Base-by-base conservation (phyloP, 2,329 filamentous ascomycete species). In the Claviceps sorghi region DNA sequence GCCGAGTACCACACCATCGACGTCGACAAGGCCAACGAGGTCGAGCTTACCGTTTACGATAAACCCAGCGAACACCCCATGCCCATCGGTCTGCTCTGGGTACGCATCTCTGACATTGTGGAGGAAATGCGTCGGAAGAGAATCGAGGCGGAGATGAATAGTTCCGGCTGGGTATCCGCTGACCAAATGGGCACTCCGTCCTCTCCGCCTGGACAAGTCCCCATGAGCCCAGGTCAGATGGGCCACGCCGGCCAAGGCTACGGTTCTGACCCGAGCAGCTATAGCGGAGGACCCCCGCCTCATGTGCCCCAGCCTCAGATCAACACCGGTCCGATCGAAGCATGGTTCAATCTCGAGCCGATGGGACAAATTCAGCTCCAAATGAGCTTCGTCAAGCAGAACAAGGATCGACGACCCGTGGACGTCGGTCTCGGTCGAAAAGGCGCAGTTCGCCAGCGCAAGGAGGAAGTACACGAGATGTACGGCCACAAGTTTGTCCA, bases 401-500 rank as follows among this genome's bases (percentile, higher is more conserved):
- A 83, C 62, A 89, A 86, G 64, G 88, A 91, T 61, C 81, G 86
- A 52, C 79, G 85, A 55, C 84, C 83, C 2, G 85, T 95, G 63
- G 90, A 97, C 64, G 78, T 91, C 53, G 93, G 93, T 64, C 82
- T 98, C 57, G 88, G 88, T 58, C 86, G 93, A 65, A 95, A 96
- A 72, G 93, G 91, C 63, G 93, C 93, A 57, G 89, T 98, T 59
- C 88, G 93, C 59, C 91, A 98, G 71, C 88, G 88, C 64, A 98
- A 98, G 73, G 93, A 98, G 69, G 90, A 97, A 63, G 84, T 98
- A 4, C 88, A 96, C 71, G 93, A 98, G 72, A 95, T 96, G 76
- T 96, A 95, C 66, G 93, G 93, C 48, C 93, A 98, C 82, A 98
- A 97, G 72, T 98, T 98, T 65, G 84, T 97, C 52, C 87, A 93